A percentile compares a stretch with the other conserved stretches of the same genome.
These are phyloP conservation scores for Obelidium mucronatum DNA, from an alignment of 192 early-diverging fungal species.

Conservation along the genomic window DNA sequence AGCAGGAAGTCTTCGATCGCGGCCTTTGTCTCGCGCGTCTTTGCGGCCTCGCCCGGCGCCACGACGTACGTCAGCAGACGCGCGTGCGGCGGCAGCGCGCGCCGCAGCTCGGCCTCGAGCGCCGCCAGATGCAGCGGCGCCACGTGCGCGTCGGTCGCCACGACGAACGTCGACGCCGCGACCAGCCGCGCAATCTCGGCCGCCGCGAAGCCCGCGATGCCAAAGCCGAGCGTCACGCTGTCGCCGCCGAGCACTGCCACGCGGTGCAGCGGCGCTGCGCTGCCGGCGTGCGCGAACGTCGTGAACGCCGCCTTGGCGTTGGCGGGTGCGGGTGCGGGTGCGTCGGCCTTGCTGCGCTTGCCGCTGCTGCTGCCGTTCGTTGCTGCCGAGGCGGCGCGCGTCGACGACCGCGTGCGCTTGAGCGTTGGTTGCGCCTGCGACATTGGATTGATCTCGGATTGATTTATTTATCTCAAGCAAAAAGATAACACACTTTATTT, in stretches of 20 bases:
- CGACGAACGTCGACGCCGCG: constrained; percentile 80
- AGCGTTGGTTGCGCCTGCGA: too few species aligned
- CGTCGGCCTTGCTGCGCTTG: not conserved
- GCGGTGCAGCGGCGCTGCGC: constrained; percentile 21
- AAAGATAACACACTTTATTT: too few species aligned
- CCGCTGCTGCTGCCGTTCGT: constrained; percentile 8
- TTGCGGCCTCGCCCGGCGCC: constrained; percentile 87
- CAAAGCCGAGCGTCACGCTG: constrained; percentile 82
- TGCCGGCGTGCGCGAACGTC: not conserved
- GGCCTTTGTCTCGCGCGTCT: constrained; percentile 87
- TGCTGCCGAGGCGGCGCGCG: not conserved
- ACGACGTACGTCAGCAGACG: constrained; percentile 77
- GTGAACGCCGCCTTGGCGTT: constrained; percentile 12
- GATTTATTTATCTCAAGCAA: not conserved
- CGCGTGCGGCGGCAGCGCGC: not conserved
- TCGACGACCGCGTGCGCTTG: constrained; percentile 21
- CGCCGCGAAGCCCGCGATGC: constrained; percentile 76
- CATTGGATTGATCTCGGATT: not conserved
- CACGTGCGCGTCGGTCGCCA: constrained; percentile 89
- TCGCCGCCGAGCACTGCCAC: constrained; percentile 90
- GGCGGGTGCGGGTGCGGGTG: too few species aligned
- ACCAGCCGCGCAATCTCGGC: constrained; percentile 75
- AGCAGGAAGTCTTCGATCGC: constrained; percentile 94
- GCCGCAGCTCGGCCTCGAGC: not conserved
- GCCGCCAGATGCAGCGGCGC: constrained; percentile 72